Evolutionary conservation across 1,284 basidiomycete genomes (phyloP).

Genomic region (Taiwanofungus camphoratus): DNA sequence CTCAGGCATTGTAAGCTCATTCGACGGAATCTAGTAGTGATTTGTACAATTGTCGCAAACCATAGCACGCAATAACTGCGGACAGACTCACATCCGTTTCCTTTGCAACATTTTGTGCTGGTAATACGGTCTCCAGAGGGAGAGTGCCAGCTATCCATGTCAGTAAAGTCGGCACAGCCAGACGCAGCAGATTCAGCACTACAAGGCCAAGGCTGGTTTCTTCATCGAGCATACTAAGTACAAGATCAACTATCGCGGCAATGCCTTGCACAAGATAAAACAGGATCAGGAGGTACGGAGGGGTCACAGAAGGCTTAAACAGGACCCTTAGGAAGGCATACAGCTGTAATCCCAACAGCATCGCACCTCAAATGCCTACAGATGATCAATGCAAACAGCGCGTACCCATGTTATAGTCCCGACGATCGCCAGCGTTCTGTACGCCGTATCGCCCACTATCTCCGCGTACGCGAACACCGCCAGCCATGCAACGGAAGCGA

Average conservation of each 20-base stretch:
- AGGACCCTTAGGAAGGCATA: conserved; percentile 38
- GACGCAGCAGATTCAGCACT: conserved; percentile 27
- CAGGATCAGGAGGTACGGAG: conserved; percentile 46
- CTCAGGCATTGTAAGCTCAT: conserved; percentile 53
- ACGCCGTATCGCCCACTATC: conserved; percentile 19
- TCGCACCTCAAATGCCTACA: not conserved
- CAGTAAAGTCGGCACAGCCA: conserved; percentile 33
- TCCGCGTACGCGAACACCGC: conserved; percentile 31
- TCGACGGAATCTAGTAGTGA: conserved; percentile 52
- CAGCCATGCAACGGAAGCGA: conserved; percentile 29
- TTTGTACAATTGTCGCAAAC: not conserved
- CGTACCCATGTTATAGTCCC: conserved; percentile 26
- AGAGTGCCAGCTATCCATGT: conserved; percentile 48
- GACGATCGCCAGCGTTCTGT: conserved; percentile 14
- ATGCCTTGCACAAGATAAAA: conserved; percentile 36
- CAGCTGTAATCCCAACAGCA: conserved; percentile 34
- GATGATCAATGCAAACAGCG: conserved; percentile 1
- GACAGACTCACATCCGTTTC: conserved; percentile 36
- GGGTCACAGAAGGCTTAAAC: conserved; percentile 39
- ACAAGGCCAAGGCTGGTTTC: conserved; percentile 11
- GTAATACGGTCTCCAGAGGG: conserved; percentile 39
- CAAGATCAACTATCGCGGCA: conserved; percentile 31
- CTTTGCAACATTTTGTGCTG: conserved; percentile 43
- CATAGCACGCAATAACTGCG: not conserved
- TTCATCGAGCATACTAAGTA: conserved; percentile 21